Base-by-base conservation (phyloP, 1,284 basidiomycete genomes). In the Cystobasidium pallidum region DNA sequence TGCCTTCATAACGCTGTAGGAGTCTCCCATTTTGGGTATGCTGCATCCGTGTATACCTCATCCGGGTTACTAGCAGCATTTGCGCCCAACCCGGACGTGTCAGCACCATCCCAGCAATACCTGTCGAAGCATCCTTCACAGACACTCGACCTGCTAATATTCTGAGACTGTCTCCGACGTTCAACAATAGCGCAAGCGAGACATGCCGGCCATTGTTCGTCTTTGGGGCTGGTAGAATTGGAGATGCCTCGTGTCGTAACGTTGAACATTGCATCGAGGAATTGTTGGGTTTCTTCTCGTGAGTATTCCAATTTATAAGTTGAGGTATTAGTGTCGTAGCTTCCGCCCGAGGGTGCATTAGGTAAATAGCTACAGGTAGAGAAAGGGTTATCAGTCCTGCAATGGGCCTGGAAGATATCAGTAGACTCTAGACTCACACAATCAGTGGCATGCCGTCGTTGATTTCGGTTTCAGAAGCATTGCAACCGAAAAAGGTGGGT, bases 401-500 rank as follows among this genome's bases (percentile, higher is more conserved):
- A n/a, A n/a, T n/a, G n/a, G n/a, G n/a, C n/a, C n/a, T n/a, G n/a
- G n/a, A n/a, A n/a, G n/a, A n/a, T n/a, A n/a, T n/a, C n/a, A n/a
- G n/a, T n/a, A n/a, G n/a, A n/a, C n/a, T n/a, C n/a, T n/a, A n/a
- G n/a, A 30, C 62, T 49, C 21, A 64, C 62, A 81, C 81, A 52
- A 79, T 80, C 72, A 81, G 19, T 15, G 75, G 67, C 52, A 72
- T 70, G n/a, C 66, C 66, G 24, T 30, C 28, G 32, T 28, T 47
- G 19, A 62, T n/a, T 36, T 52, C 47, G 10, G 28, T 84, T 71
- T 39, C 86, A 75, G 10, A 83, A 82, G 8, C 79, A 76, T 87
- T 81, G 78, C 89, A 91, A 0, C 90, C 90, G 80, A 91, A 91
- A 80, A 91, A 91, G 0, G 88, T 88, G 6, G 89, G 86, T 21